Percentiles rank a stretch among this genome's conserved stretches.
phyloP scores from a whole-genome alignment of 257 asterid species.

The Agastache rugosa region DNA sequence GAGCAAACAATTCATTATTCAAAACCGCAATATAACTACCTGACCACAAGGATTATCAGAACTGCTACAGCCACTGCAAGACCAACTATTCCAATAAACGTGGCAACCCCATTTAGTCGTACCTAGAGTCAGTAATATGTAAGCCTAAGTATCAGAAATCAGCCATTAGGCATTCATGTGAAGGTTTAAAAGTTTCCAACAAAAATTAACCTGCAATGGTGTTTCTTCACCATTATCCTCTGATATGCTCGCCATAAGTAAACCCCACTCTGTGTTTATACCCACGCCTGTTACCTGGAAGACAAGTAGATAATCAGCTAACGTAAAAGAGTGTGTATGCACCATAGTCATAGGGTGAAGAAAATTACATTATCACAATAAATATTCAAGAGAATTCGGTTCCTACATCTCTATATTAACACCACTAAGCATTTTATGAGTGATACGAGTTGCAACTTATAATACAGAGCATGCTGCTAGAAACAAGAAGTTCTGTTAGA shows the following conservation, averaged over 20 bases:
- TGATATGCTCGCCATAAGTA: slow-evolving; percentile 96
- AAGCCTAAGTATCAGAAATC: slow-evolving; percentile 29
- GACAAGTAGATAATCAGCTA: slow-evolving; percentile 17
- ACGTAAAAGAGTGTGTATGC: slow-evolving; percentile 9
- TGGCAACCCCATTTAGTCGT: slow-evolving; percentile 92
- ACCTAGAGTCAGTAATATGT: slow-evolving; percentile 57
- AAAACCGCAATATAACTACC: slow-evolving; percentile 47
- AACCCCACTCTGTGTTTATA: slow-evolving; percentile 96
- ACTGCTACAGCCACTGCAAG: slow-evolving; percentile 78
- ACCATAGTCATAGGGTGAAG: background rate
- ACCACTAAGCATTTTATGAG: background rate
- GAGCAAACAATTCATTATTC: slow-evolving; percentile 23
- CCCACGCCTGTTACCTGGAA: slow-evolving; percentile 90
- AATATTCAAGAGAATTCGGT: background rate
- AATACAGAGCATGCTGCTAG: background rate
- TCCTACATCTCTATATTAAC: background rate
- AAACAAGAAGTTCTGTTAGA: slow-evolving; percentile 12
- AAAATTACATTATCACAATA: background rate
- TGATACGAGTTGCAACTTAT: background rate
- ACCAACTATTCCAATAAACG: slow-evolving; percentile 90
- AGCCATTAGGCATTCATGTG: slow-evolving; percentile 6
- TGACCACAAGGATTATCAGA: slow-evolving; percentile 71
- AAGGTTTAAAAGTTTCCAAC: slow-evolving; percentile 26
- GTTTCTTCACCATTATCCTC: slow-evolving; percentile 99
- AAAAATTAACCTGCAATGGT: slow-evolving; percentile 80